phyloP scores from a whole-genome alignment of 192 early-diverging fungal species.

The Rhizoclosmatium sp. region DNA sequence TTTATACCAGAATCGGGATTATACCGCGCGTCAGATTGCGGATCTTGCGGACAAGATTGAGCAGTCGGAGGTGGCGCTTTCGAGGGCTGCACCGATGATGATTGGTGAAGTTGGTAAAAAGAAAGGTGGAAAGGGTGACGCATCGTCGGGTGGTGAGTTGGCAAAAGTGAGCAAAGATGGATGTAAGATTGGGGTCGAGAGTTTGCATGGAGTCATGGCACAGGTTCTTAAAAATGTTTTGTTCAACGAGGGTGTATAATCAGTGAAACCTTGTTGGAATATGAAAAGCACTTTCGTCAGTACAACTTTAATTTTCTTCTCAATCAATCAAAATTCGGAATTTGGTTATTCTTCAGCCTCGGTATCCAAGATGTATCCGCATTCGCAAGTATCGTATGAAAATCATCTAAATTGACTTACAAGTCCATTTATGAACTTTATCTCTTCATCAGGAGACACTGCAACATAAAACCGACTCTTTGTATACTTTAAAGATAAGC shows the following conservation, averaged over 20 bases:
- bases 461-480: too few relatives aligned
- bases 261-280: too few relatives aligned
- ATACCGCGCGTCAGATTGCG: constrained; percentile 76
- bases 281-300: too few relatives aligned
- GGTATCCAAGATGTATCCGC: too few relatives aligned
- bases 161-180: constrained; percentile 76
- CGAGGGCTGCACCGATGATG: constrained; percentile 14
- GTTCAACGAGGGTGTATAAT: constrained; percentile 60
- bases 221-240: constrained; percentile 86
- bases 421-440: too few relatives aligned
- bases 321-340: too few relatives aligned
- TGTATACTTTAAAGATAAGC: too few relatives aligned
- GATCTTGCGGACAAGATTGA: constrained; percentile 88
- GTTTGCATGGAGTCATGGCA: constrained; percentile 79
- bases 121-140: constrained; percentile 64
- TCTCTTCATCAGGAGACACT: too few relatives aligned
- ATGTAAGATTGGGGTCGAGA: constrained; percentile 80
- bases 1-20: constrained; percentile 76
- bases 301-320: too few relatives aligned
- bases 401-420: too few relatives aligned
- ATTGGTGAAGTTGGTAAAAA: constrained; percentile 44
- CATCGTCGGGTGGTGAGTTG: constrained; percentile 51
- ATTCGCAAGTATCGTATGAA: too few relatives aligned
- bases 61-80: constrained; percentile 71
- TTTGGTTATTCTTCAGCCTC: too few relatives aligned